Percentiles rank a stretch among this genome's conserved stretches.
phyloP scores from a whole-genome alignment of 176 grass and related monocot genomes.

The Avena atlantica region DNA sequence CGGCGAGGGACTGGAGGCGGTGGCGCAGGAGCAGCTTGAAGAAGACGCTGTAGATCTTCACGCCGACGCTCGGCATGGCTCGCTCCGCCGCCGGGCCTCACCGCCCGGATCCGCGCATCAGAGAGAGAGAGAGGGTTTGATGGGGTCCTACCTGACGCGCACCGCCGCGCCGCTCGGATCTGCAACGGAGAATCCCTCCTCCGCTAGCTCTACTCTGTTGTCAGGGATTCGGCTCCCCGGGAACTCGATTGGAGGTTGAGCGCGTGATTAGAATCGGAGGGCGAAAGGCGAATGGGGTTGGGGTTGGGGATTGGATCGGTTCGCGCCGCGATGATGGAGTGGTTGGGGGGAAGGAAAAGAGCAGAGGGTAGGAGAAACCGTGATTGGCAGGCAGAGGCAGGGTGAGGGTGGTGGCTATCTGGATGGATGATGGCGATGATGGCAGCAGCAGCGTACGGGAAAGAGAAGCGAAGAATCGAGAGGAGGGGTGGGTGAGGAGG shows the following conservation, averaged over 20 bases:
- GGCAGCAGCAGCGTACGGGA: neutral
- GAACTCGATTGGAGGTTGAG: neutral
- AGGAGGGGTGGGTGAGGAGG: conserved; percentile 49
- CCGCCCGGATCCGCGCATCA: conserved; percentile 59
- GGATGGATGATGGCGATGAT: conserved; percentile 20
- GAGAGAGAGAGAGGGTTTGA: too few species aligned
- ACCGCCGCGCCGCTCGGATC: conserved; percentile 26
- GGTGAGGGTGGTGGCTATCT: neutral
- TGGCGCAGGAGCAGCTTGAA: conserved; percentile 91
- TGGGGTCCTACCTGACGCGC: neutral
- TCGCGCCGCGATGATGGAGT: conserved; percentile 25
- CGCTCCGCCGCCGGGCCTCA: neutral
- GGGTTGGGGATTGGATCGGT: neutral
- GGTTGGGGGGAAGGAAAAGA: conserved; percentile 37
- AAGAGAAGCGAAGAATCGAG: conserved; percentile 17
- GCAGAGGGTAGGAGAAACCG: conserved; percentile 10
- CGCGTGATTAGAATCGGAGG: neutral
- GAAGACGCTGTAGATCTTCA: conserved; percentile 98
- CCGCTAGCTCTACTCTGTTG: neutral
- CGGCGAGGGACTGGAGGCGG: conserved; percentile 71
- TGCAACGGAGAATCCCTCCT: neutral
- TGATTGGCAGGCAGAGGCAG: conserved; percentile 22
- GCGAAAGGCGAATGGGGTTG: neutral
- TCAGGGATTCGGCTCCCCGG: neutral
- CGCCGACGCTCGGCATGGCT: conserved; percentile 85